Evolutionary conservation across 1,284 basidiomycete genomes (phyloP), one percentile per base, ranked within the genome.

Genomic region (Cryptococcus amylolentus): DNA sequence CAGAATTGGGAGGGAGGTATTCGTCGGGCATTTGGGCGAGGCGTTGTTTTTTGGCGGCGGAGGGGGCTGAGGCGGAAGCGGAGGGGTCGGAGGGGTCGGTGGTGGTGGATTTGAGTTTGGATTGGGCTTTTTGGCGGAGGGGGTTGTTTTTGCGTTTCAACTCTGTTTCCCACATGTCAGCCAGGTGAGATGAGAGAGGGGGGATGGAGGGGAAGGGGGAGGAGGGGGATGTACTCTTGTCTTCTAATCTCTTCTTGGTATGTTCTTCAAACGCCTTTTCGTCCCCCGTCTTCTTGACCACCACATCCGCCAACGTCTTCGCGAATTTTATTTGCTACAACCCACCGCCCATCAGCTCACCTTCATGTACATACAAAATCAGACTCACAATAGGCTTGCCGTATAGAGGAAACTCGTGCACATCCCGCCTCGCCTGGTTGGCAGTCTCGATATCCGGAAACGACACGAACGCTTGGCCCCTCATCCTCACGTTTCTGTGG

Each of bases 1-100:
- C 95, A 77, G 93, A 93, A 88, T 99, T 98, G 35, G 95, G 95
- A 4, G 96, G 96, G 8, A 98, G 84, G 78, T 98, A 98, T 77
- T 98, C 95, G 87, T 99, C 95, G 35, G 96, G 94, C 89, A 96
- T 94, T 73, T 92, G 89, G 31, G 31, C 31, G 62, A 98, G 87
- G 64, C 86, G 84, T 37, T 88, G 69, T 56, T 72, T 70, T 62
- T 77, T 75, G 49, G 64, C 65, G 47, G 61, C 44, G 20, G 60
- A 57, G 84, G 37, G 88, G 20, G n/a, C n/a, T n/a, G n/a, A n/a
- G n/a, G n/a, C n/a, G n/a, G n/a, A n/a, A n/a, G 61, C 44, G 20
- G 60, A 57, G 84, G 37, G 88, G 20, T 20, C 23, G 31, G 28
- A 9, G 16, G 26, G 27, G 37, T 12, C 40, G 26, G 52, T 16